Conservation (phyloP, 306 rosid species). For the Carpinus fangiana region DNA sequence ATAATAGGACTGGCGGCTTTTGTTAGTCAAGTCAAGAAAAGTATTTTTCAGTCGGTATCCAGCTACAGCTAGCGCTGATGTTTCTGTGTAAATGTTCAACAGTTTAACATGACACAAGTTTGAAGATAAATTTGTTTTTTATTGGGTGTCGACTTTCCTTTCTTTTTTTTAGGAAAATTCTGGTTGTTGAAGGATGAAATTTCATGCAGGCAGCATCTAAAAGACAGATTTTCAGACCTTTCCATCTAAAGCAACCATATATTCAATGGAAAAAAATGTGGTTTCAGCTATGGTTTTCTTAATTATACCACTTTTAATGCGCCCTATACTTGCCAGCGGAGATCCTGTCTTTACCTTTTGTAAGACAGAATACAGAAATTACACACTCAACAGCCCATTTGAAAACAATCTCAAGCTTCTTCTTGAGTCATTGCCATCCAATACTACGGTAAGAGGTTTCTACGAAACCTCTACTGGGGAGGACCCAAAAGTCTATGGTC, state of each 20-base stretch:
- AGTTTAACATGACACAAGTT: background rate
- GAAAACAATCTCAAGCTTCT: conserved; percentile 46
- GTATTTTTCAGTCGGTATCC: background rate
- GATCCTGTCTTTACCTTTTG: conserved; percentile 39
- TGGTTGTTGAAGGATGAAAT: background rate
- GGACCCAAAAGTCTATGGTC: conserved; percentile 43
- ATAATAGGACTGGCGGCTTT: too few species aligned
- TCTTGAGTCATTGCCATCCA: conserved; percentile 39
- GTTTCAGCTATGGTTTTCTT: conserved; percentile 25
- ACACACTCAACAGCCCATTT: conserved; percentile 33
- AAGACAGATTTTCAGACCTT: too few species aligned
- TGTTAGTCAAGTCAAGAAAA: background rate
- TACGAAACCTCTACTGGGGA: conserved; percentile 27
- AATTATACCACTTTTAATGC: conserved; percentile 24
- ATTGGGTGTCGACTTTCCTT: too few species aligned
- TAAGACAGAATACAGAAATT: conserved; percentile 28
- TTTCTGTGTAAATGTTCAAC: background rate
- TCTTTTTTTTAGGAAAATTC: too few species aligned
- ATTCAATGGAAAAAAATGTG: conserved; percentile 11
- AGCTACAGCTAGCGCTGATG: background rate
- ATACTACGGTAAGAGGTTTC: conserved; percentile 38
- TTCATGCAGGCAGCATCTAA: background rate
- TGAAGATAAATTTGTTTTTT: too few species aligned
- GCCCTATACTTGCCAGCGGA: conserved; percentile 24
- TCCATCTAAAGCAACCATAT: conserved; percentile 18